These are phyloP conservation scores for Cytospora schulzeri DNA, from an alignment of 2,329 filamentous ascomycete genomes.

Conservation along the genomic window DNA sequence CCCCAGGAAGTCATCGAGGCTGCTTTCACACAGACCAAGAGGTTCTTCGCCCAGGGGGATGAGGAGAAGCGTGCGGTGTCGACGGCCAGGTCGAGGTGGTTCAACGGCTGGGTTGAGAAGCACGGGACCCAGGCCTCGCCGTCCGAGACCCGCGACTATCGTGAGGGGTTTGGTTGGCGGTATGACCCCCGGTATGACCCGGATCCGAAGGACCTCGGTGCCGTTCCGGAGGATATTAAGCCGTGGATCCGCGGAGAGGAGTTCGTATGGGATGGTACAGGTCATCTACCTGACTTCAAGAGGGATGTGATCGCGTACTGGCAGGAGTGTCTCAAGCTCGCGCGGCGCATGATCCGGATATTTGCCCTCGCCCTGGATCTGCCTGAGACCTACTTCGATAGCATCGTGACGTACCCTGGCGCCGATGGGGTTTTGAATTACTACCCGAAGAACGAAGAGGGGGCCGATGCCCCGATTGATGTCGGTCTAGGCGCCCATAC, in stretches of 20 bases:
- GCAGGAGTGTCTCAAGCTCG: slow-evolving; percentile 31
- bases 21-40: slow-evolving; percentile 28
- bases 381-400: slow-evolving; percentile 30
- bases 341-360: slow-evolving; percentile 31
- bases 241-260: slow-evolving; percentile 28
- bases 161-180: slow-evolving; percentile 36
- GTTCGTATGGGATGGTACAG: slow-evolving; percentile 33
- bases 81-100: slow-evolving; percentile 36
- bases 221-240: slow-evolving; percentile 15
- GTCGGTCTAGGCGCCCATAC: slow-evolving; percentile 50
- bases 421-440: slow-evolving; percentile 36
- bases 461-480: slow-evolving; percentile 35
- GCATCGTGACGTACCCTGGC: slow-evolving; percentile 29
- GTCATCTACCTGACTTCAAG: slow-evolving; percentile 31
- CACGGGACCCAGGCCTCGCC: slow-evolving; percentile 34
- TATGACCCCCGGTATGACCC: slow-evolving; percentile 48
- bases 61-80: slow-evolving; percentile 34
- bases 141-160: slow-evolving; percentile 37
- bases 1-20: slow-evolving; percentile 36
- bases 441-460: slow-evolving; percentile 44
- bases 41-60: slow-evolving; percentile 37
- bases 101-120: slow-evolving; percentile 41
- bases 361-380: slow-evolving; percentile 33
- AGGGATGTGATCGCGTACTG: slow-evolving; percentile 32
- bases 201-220: slow-evolving; percentile 38